Evolutionary conservation across 805 yeast genomes (phyloP).

Genomic region (Barnettozyma sucrosica): DNA sequence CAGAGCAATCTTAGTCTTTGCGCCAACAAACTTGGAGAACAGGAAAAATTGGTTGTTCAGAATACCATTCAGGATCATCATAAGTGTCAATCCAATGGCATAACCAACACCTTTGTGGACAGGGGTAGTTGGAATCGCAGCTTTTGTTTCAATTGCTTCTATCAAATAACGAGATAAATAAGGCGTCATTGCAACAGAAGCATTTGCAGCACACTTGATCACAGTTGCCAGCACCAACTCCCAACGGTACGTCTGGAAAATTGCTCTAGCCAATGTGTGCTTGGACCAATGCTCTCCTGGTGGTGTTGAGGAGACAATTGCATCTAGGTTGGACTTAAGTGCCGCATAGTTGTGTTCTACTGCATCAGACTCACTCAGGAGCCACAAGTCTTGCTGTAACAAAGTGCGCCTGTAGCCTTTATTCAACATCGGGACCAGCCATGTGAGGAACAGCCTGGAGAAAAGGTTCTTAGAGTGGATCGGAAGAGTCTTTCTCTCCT

Average conservation of each 20-base stretch:
- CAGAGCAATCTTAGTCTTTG: slow-evolving; percentile 58
- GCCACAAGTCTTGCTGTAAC: slow-evolving; percentile 53
- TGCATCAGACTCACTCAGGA: slow-evolving; percentile 33
- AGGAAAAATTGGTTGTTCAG: slow-evolving; percentile 57
- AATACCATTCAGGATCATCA: slow-evolving; percentile 45
- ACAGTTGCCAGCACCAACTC: slow-evolving; percentile 34
- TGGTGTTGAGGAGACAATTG: slow-evolving; percentile 24
- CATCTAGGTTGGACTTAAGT: slow-evolving; percentile 30
- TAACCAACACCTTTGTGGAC: slow-evolving; percentile 63
- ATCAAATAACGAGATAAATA: slow-evolving; percentile 46
- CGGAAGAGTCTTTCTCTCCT: slow-evolving; percentile 6
- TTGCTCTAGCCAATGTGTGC: slow-evolving; percentile 32
- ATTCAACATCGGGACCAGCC: slow-evolving; percentile 56
- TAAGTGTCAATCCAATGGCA: slow-evolving; percentile 56
- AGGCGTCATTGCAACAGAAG: slow-evolving; percentile 46
- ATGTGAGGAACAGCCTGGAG: slow-evolving; percentile 46
- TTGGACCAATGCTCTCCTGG: slow-evolving; percentile 24
- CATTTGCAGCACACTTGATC: slow-evolving; percentile 38
- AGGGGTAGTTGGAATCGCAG: slow-evolving; percentile 31
- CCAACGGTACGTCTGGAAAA: slow-evolving; percentile 39
- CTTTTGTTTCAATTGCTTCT: slow-evolving; percentile 40
- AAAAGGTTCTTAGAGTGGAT: slow-evolving; percentile 16
- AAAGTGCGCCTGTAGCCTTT: slow-evolving; percentile 68
- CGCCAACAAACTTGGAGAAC: slow-evolving; percentile 53
- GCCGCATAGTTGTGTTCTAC: slow-evolving; percentile 32